A percentile compares a stretch with the other conserved stretches of the same genome.
phyloP scores from a whole-genome alignment of 148 eudicot genomes.

The Diospyros kaki region DNA sequence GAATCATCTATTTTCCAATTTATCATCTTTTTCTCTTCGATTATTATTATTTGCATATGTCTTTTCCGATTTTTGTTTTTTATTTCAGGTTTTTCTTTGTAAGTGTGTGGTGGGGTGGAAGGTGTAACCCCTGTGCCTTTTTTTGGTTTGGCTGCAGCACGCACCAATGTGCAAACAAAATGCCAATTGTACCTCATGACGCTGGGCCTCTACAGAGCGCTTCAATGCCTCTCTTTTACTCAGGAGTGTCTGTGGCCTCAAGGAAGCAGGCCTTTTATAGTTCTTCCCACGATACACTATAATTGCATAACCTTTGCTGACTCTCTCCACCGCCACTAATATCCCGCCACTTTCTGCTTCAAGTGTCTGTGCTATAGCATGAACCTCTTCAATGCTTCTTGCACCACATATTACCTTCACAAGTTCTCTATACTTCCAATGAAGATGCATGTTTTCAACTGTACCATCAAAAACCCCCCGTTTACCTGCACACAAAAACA shows the following conservation, averaged over 20 bases:
- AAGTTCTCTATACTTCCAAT: slow-evolving; percentile 98
- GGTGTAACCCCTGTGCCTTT: no score
- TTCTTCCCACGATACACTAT: slow-evolving; percentile 96
- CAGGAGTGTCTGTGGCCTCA: slow-evolving; percentile 79
- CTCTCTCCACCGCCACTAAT: slow-evolving; percentile 79
- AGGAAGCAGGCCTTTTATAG: slow-evolving; percentile 69
- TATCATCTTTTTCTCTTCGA: background rate
- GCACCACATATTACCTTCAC: slow-evolving; percentile 85
- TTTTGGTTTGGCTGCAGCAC: background rate
- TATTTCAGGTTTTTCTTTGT: no score
- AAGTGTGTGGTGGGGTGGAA: background rate
- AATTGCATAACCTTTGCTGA: slow-evolving; percentile 72
- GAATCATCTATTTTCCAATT: background rate
- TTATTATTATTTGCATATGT: no score
- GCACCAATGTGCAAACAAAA: background rate
- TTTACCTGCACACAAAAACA: slow-evolving; percentile 56
- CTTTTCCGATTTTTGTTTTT: no score
- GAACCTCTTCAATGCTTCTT: slow-evolving; percentile 63
- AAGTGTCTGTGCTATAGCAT: slow-evolving; percentile 51
- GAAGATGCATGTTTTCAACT: slow-evolving; percentile 97
- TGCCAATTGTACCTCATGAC: slow-evolving; percentile 51
- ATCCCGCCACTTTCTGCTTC: slow-evolving; percentile 97
- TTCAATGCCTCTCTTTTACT: slow-evolving; percentile 87
- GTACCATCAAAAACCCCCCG: slow-evolving; percentile 99
- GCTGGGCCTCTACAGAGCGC: slow-evolving; percentile 78